phyloP scores from a whole-genome alignment of 2,329 filamentous ascomycete genomes.

The Penicillium sp. region DNA sequence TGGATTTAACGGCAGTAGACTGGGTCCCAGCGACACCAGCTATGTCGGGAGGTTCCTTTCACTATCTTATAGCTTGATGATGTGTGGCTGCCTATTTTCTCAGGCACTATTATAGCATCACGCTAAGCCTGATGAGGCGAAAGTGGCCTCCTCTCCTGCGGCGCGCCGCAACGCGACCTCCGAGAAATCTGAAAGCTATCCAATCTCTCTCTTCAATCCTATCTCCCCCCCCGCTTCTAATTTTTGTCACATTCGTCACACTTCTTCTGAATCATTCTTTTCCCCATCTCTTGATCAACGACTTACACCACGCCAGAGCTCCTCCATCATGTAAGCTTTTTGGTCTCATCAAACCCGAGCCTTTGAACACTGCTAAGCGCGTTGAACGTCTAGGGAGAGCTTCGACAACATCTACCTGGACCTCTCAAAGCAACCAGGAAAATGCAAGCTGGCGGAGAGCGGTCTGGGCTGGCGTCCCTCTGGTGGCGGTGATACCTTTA shows the following conservation, averaged over 20 bases:
- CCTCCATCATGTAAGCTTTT: slow-evolving; percentile 38
- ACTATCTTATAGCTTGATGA: background rate
- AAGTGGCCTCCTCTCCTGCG: slow-evolving; percentile 24
- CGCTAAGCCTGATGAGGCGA: slow-evolving; percentile 19
- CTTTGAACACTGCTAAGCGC: slow-evolving; percentile 14
- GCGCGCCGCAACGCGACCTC: slow-evolving; percentile 28
- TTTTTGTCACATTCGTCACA: background rate
- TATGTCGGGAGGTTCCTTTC: too few relatives aligned
- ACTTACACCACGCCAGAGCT: slow-evolving; percentile 15
- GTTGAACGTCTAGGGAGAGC: slow-evolving; percentile 65
- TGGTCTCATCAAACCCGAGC: background rate
- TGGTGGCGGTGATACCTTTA: slow-evolving; percentile 87
- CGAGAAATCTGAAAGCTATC: slow-evolving; percentile 24
- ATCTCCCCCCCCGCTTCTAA: slow-evolving; percentile 6
- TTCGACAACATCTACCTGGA: slow-evolving; percentile 98
- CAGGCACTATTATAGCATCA: slow-evolving; percentile 16
- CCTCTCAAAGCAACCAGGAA: slow-evolving; percentile 86
- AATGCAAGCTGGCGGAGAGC: slow-evolving; percentile 91
- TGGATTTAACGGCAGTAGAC: too few relatives aligned
- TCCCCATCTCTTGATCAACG: background rate
- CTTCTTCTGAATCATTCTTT: background rate
- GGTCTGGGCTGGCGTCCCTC: slow-evolving; percentile 95
- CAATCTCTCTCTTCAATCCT: slow-evolving; percentile 2
- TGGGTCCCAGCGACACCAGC: too few relatives aligned
- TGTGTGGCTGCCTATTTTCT: background rate